phyloP scores from a whole-genome alignment of 2,329 filamentous ascomycete species.

The Neofusicoccum sp. region DNA sequence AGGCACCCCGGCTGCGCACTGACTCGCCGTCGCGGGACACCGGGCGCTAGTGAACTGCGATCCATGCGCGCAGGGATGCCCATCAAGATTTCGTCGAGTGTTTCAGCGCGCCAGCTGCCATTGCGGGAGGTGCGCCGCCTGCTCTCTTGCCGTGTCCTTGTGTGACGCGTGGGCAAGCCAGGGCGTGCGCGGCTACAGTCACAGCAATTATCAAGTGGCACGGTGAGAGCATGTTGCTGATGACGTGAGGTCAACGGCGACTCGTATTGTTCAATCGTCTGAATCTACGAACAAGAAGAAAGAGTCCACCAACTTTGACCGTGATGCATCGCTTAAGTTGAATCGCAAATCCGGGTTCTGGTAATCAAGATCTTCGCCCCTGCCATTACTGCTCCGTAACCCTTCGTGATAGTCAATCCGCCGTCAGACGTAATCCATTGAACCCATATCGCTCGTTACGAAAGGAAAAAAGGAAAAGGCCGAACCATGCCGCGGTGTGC shows the following conservation, averaged over 20 bases:
- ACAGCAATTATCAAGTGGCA: not conserved
- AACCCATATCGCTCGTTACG: constrained; percentile 14
- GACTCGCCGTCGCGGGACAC: constrained; percentile 10
- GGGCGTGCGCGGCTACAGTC: not conserved
- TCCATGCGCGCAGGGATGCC: constrained; percentile 7
- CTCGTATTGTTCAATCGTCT: constrained; percentile 3
- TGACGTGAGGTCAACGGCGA: constrained; percentile 4
- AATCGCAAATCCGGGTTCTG: constrained; percentile 4
- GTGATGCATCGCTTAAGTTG: not conserved
- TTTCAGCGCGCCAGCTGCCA: not conserved
- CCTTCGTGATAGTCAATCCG: not conserved
- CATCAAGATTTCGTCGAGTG: constrained; percentile 11
- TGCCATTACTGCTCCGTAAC: not conserved
- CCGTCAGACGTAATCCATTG: not conserved
- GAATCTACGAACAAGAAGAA: constrained; percentile 3
- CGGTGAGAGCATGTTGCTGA: no score
- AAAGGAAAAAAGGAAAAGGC: not conserved
- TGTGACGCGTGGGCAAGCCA: not conserved
- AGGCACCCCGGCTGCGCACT: not conserved
- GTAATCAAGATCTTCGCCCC: constrained; percentile 3
- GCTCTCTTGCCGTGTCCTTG: not conserved
- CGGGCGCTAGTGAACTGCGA: constrained; percentile 11
- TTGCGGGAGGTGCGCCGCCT: not conserved
- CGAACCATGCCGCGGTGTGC: not conserved
- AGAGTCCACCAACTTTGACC: constrained; percentile 10